Evolutionary conservation across 2,329 filamentous ascomycete species (phyloP), one percentile per base, ranked within the genome.

Genomic region (Akanthomyces uredinophilus): DNA sequence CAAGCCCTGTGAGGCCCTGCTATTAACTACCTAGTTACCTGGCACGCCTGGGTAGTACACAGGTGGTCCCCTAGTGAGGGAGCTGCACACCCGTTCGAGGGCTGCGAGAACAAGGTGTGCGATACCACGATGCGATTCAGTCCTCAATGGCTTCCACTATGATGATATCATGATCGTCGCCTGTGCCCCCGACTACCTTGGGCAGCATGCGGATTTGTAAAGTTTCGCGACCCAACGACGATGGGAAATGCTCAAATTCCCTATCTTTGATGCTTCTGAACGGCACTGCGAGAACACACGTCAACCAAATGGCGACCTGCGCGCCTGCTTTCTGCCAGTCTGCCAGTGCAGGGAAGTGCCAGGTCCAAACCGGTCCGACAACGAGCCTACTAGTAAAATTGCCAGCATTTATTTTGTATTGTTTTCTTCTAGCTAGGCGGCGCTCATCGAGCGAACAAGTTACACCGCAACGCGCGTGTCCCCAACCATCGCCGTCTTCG

Each of bases 151-250:
- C 35, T 44, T 50, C 16, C 32, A 32, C 22, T 11, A 51, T 43
- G 46, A 51, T 59, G 37, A 43, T 51, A 59, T 59, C 56, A 59
- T 59, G 46, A 59, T 59, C 35, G 22, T 11, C 56, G 18, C 5
- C 8, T 10, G 4, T 22, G 32, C 24, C 16, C 35, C 13, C 41
- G 32, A 16, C 22, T 4, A 16, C 5, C 4, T 16, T 49, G 43
- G 32, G 44, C 8, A 27, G 29, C 8, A 58, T 58, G 43, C 44
- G 7, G 14, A n/a, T 58, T 58, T 58, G 14, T n/a, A 6, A 27
- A 44, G 32, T 3, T 47, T 57, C 7, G 11, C 43, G 27, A 18
- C 14, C 3, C 14, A 47, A 5, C 18, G 32, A 49, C 6, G 4
- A 58, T 58, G 55, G 55, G 44, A 58, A 58, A 49, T 13, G 10